These are phyloP conservation scores for Pyracantha coccinea DNA, from an alignment of 331 rosid genomes.

Conservation along the genomic window DNA sequence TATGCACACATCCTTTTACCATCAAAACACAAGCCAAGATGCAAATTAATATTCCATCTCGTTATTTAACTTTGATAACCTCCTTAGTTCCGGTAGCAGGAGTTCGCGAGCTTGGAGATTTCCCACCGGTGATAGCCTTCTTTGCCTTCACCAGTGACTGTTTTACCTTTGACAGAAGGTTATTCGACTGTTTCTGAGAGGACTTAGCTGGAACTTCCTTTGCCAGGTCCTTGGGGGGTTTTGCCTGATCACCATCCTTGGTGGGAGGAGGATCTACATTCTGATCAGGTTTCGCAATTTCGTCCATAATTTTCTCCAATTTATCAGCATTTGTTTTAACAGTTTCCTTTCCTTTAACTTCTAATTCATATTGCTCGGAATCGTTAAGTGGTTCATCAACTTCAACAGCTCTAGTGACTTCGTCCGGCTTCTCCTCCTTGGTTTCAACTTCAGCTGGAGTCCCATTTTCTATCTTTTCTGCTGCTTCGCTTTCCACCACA, in stretches of 20 bases:
- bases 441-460: constrained; percentile 21
- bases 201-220: constrained; percentile 58
- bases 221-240: constrained; percentile 36
- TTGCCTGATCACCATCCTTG: constrained; percentile 35
- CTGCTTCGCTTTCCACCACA: constrained; percentile 21
- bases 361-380: not conserved
- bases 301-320: constrained; percentile 23
- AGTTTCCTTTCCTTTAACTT: constrained; percentile 39
- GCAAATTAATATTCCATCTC: constrained; percentile 3
- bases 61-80: constrained; percentile 69
- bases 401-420: constrained; percentile 28
- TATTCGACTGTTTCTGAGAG: constrained; percentile 72
- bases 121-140: constrained; percentile 88
- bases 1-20: constrained; percentile 9
- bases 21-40: constrained; percentile 14
- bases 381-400: constrained; percentile 6
- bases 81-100: constrained; percentile 60
- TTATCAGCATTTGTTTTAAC: constrained; percentile 15
- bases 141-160: constrained; percentile 90
- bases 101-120: constrained; percentile 78
- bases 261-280: constrained; percentile 23
- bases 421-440: constrained; percentile 32
- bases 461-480: constrained; percentile 17
- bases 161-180: constrained; percentile 75
- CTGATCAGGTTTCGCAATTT: constrained; percentile 35